Evolutionary conservation across 192 early-diverging fungal species (phyloP).

Genomic region (Pilaira anomala): DNA sequence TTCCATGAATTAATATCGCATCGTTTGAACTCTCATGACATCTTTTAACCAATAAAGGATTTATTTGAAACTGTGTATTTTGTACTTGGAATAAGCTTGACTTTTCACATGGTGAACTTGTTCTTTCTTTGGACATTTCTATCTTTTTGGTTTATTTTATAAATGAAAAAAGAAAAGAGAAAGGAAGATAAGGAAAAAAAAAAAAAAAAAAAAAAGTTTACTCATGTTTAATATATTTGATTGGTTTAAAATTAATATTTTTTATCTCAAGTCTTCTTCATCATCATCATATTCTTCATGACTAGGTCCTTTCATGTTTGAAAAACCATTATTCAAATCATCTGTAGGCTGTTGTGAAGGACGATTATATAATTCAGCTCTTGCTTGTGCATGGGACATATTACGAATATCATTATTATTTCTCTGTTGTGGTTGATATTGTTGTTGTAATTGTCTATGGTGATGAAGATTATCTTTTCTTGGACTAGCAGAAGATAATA

Average conservation of each 20-base stretch:
- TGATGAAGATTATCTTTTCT: not conserved
- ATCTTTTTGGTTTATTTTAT: not conserved
- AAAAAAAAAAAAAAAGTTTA: constrained; percentile 3
- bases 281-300: constrained; percentile 23
- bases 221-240: not conserved
- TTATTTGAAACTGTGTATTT: constrained; percentile 8
- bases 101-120: not conserved
- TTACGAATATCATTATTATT: not conserved
- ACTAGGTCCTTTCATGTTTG: not conserved
- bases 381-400: constrained; percentile 8
- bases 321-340: not conserved
- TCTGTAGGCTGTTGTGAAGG: not conserved
- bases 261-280: constrained; percentile 16
- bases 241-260: not conserved
- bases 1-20: constrained; percentile 25
- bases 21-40: constrained; percentile 8
- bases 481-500: constrained; percentile 5
- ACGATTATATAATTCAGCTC: constrained; percentile 8
- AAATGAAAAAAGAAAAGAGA: not conserved
- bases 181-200: not conserved
- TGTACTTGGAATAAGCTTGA: constrained; percentile 17
- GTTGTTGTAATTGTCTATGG: not conserved
- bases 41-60: constrained; percentile 12
- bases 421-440: not conserved
- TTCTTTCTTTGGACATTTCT: not conserved